Percentiles rank a stretch among this genome's conserved stretches.
Evolutionary conservation across 2,329 filamentous ascomycete genomes (phyloP).

Genomic region (Aureobasidium sp.): DNA sequence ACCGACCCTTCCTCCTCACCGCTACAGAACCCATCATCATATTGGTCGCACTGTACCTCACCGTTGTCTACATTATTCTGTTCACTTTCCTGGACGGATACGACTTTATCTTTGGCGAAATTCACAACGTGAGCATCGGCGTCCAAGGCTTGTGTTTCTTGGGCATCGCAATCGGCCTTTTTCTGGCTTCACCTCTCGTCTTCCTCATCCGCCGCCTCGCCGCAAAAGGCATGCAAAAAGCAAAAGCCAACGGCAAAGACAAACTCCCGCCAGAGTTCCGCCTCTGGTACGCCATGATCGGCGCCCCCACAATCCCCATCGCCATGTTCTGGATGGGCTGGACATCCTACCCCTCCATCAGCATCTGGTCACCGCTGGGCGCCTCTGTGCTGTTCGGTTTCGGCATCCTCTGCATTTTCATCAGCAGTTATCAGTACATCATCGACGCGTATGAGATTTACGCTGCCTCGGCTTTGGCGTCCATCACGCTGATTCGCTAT

Average conservation of each 20-base stretch:
- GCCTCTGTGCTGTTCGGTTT: constrained; percentile 49
- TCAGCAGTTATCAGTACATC: constrained; percentile 50
- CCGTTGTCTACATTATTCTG: constrained; percentile 42
- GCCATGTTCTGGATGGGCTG: constrained; percentile 54
- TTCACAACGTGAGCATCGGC: constrained; percentile 40
- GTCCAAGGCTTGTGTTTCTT: constrained; percentile 43
- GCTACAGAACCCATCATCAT: constrained; percentile 43
- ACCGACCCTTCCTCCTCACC: constrained; percentile 39
- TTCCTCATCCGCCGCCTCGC: constrained; percentile 42
- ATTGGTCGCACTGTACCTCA: constrained; percentile 40
- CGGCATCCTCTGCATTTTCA: constrained; percentile 38
- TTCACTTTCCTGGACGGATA: constrained; percentile 46
- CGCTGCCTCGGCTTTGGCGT: constrained; percentile 43
- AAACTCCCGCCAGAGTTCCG: constrained; percentile 47
- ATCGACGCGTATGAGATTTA: constrained; percentile 52
- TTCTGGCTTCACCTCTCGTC: constrained; percentile 32
- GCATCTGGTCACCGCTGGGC: constrained; percentile 46
- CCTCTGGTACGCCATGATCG: constrained; percentile 48
- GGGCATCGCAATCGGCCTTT: constrained; percentile 40
- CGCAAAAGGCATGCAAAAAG: constrained; percentile 37
- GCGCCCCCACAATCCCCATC: constrained; percentile 44
- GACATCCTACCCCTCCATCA: constrained; percentile 41
- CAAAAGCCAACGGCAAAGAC: constrained; percentile 33
- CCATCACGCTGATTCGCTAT: constrained; percentile 35
- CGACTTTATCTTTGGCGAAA: constrained; percentile 45